These are phyloP conservation scores for Neospora caninum DNA, from an alignment of 169 alveolate genomes.

Conservation along the genomic window DNA sequence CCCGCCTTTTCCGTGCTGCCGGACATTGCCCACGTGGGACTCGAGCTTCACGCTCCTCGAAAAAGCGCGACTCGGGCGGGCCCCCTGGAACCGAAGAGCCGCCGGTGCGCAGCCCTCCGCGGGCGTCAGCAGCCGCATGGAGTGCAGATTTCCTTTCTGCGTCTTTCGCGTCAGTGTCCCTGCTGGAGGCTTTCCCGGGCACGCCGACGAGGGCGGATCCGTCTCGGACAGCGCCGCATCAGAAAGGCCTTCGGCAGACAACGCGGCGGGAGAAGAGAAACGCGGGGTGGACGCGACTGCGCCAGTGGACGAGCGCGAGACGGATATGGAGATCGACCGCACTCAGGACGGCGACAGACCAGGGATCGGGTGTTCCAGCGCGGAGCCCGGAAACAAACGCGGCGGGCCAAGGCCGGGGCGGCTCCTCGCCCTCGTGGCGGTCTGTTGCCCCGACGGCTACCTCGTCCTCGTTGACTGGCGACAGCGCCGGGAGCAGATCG, in stretches of 20 bases:
- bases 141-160: constrained; percentile 45
- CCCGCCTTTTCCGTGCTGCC: constrained; percentile 42
- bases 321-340: no score
- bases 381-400: no score
- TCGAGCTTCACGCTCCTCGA: constrained; percentile 30
- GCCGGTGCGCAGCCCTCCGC: not conserved
- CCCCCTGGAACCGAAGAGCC: not conserved
- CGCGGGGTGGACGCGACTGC: no score
- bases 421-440: not conserved
- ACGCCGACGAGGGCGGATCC: no score
- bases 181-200: not conserved
- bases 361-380: no score
- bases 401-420: not conserved
- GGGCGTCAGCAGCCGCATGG: not conserved
- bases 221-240: no score
- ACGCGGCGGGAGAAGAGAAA: no score
- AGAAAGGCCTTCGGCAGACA: no score
- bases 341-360: no score
- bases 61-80: constrained; percentile 20
- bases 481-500: not conserved
- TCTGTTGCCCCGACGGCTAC: not conserved
- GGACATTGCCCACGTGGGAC: not conserved
- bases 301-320: no score
- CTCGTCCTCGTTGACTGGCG: not conserved
- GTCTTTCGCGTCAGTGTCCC: not conserved